These are phyloP conservation scores for Cornus suecica DNA, from an alignment of 148 eudicot genomes.

Conservation along the genomic window DNA sequence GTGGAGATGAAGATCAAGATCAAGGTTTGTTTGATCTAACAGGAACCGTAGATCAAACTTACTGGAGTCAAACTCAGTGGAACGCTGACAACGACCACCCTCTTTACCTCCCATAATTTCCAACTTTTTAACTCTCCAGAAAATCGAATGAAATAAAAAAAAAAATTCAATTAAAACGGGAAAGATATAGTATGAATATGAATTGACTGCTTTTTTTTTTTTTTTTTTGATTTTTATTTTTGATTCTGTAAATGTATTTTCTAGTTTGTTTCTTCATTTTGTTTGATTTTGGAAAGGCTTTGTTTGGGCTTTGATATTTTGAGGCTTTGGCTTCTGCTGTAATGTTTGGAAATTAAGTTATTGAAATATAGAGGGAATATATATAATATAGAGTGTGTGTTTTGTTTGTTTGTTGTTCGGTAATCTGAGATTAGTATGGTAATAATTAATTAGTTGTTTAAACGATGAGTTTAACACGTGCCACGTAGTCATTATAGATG, in stretches of 20 bases:
- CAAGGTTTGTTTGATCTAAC: constrained; percentile 36
- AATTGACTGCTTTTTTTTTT: too few relatives aligned
- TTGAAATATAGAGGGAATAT: not conserved
- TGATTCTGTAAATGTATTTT: too few relatives aligned
- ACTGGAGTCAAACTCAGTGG: constrained; percentile 46
- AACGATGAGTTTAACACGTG: not conserved
- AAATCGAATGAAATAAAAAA: too few relatives aligned
- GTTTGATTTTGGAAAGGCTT: not conserved
- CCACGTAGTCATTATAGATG: not conserved
- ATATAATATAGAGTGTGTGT: too few relatives aligned
- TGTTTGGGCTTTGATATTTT: not conserved
- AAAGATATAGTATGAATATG: not conserved
- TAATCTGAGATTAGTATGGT: not conserved
- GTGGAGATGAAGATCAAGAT: constrained; percentile 27
- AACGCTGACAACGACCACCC: constrained; percentile 23
- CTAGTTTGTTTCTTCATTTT: too few relatives aligned
- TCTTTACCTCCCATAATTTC: constrained; percentile 23
- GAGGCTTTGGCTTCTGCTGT: not conserved
- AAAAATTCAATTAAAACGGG: not conserved
- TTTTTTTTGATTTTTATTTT: too few relatives aligned
- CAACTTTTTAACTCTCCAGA: too few relatives aligned
- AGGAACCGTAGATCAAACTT: constrained; percentile 37
- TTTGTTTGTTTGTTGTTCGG: too few relatives aligned
- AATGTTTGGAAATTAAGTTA: constrained; percentile 6
- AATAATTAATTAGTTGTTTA: not conserved